Base-by-base conservation (phyloP, 1,139 yeast genomes). In the Meyerozyma athensensis region DNA sequence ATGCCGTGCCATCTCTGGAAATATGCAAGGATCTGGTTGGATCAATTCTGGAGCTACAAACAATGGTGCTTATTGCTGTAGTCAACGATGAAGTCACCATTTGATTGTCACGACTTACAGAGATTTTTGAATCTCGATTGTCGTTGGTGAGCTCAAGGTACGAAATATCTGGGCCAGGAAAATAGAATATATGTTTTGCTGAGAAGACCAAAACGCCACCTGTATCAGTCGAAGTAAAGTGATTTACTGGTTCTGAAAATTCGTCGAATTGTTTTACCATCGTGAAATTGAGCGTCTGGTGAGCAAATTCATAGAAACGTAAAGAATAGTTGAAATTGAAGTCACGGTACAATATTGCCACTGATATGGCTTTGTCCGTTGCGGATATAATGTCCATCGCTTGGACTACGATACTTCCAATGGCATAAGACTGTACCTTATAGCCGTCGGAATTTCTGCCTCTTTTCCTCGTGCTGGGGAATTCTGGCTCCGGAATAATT, bases 341-440 rank as follows among this genome's bases (percentile, higher is more conserved):
- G 38, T 67, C 73, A 23, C 72, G 50, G 43, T 65, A 67, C 12
- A 67, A 44, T 1, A 67, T 44, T 0, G 68, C 68, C 9, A 68
- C 21, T 3, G 44, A 41, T 14, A 13, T 7, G 4, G 18, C 28
- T 2, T 35, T 34, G 1, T 36, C 26, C 8, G 52, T 35, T 4
- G 46, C 33, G 2, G 48, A 50, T 38, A 65, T 46, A 39, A 57
- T 58, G 36, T 53, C 51, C 39, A 66, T 46, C 39, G 58, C 58
- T 35, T 53, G 52, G 0, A 66, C 53, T 9, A 53, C 54, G 9
- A 65, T 46, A 13, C 54, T 55, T 1, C 74, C 74, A 5, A 65
- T 47, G 23, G 44, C 33, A 8, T 44, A 43, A 2, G 57, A 42
- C 7, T 41, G 41, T 7, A 46, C 34, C 2, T 44, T 43, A 44